A percentile compares a stretch with the other conserved stretches of the same genome.
Evolutionary conservation across 306 rosid species (phyloP).

Genomic region (Cucurbita ficifolia): DNA sequence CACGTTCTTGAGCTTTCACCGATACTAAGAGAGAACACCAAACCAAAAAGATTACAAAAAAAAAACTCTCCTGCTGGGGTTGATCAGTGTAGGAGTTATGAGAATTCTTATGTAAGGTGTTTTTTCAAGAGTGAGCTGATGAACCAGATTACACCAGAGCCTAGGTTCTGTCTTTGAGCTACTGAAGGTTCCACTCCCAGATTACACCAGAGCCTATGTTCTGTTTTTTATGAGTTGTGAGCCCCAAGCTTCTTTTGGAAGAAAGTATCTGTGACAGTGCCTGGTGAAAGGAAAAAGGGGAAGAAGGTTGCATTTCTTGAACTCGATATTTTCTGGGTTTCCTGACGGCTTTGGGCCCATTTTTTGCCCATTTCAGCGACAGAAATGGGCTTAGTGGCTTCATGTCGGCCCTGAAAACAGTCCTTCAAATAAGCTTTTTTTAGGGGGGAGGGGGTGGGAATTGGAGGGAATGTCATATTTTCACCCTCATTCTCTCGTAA

Average conservation of each 20-base stretch:
- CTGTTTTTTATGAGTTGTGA: conserved; percentile 5
- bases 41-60: background rate
- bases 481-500: too few species aligned
- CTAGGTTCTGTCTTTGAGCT: background rate
- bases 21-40: background rate
- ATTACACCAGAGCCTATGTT: background rate
- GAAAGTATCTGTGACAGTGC: conserved; percentile 6
- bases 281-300: conserved; percentile 15
- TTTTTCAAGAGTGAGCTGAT: background rate
- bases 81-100: background rate
- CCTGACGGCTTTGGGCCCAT: too few species aligned
- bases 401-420: too few species aligned
- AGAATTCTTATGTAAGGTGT: background rate
- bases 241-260: conserved; percentile 5
- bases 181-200: background rate
- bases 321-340: too few species aligned
- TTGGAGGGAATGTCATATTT: too few species aligned
- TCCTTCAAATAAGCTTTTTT: too few species aligned
- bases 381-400: too few species aligned
- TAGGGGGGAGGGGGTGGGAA: too few species aligned
- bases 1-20: conserved; percentile 39
- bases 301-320: background rate
- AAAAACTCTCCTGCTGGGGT: background rate
- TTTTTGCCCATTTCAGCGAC: too few species aligned
- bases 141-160: background rate